phyloP scores from a whole-genome alignment of 345 rosid genomes.

The Raphanus raphanistrum region DNA sequence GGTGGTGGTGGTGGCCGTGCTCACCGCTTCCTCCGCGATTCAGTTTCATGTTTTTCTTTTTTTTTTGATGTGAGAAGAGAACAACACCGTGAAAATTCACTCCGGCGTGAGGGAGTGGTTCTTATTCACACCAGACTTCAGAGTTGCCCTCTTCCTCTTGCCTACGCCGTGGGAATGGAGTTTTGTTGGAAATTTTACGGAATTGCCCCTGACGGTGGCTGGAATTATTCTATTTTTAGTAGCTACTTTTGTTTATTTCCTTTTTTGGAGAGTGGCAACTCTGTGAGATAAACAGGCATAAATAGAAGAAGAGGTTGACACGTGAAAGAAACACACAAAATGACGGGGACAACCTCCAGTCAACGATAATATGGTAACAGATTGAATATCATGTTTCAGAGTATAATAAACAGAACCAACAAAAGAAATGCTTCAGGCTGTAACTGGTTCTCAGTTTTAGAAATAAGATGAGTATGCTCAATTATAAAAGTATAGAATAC shows the following conservation, averaged over 20 bases:
- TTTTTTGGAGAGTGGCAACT: conserved; percentile 15
- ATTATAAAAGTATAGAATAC: too few species aligned
- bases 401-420: too few species aligned
- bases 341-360: conserved; percentile 26
- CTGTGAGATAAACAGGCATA: conserved; percentile 13
- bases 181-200: background rate
- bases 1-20: conserved; percentile 24
- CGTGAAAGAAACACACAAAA: background rate
- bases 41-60: conserved; percentile 23
- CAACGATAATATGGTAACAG: background rate
- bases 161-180: conserved; percentile 21
- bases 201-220: conserved; percentile 28
- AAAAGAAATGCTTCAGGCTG: background rate
- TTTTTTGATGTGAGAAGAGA: background rate
- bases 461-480: background rate
- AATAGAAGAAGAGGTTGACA: conserved; percentile 23
- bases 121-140: background rate
- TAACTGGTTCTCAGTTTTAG: background rate
- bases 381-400: too few species aligned
- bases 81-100: conserved; percentile 14
- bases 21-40: conserved; percentile 32
- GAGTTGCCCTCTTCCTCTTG: background rate
- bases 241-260: background rate
- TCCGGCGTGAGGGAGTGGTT: background rate
- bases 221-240: background rate